A percentile compares a stretch with the other conserved stretches of the same genome.
phyloP scores from a whole-genome alignment of 2,329 filamentous ascomycete species.

The Botrytis hyacinthi region DNA sequence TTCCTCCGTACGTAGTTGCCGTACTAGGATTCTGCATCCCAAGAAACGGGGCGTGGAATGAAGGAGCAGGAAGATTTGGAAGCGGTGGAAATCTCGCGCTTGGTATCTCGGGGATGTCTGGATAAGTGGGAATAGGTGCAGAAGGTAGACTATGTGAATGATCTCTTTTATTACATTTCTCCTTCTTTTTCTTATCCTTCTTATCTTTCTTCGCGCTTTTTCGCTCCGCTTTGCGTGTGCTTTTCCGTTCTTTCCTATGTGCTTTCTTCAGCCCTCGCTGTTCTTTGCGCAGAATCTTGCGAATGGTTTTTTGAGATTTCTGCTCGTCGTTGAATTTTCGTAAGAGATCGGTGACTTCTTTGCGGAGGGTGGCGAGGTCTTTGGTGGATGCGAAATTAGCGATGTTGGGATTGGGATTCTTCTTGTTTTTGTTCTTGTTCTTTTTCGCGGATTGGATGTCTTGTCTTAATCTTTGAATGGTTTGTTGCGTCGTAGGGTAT shows the following conservation, averaged over 20 bases:
- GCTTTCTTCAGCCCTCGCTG: slow-evolving; percentile 18
- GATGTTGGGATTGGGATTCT: slow-evolving; percentile 3
- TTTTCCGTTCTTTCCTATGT: slow-evolving; percentile 3
- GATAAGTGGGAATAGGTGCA: not conserved
- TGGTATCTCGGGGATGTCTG: not conserved
- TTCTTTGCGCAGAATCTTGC: slow-evolving; percentile 26
- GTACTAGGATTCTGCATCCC: not conserved
- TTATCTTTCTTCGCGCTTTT: slow-evolving; percentile 30
- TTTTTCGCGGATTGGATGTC: slow-evolving; percentile 46
- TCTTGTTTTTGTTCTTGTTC: slow-evolving; percentile 28
- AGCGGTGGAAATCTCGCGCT: not conserved
- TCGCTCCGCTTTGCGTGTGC: slow-evolving; percentile 1
- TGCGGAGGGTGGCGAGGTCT: slow-evolving; percentile 43
- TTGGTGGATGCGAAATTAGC: slow-evolving; percentile 19
- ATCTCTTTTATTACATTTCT: slow-evolving; percentile 21
- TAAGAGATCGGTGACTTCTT: slow-evolving; percentile 47
- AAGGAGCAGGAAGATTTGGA: not conserved
- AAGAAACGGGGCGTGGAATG: not conserved
- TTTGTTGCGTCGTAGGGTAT: slow-evolving; percentile 48
- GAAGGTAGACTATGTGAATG: not conserved
- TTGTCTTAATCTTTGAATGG: slow-evolving; percentile 44
- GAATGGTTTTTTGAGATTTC: slow-evolving; percentile 37
- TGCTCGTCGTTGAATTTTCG: slow-evolving; percentile 46
- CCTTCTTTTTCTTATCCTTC: slow-evolving; percentile 33
- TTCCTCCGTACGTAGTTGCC: not conserved